phyloP scores from a whole-genome alignment of 2,329 filamentous ascomycete genomes.

The Pseudocercospora ulei region DNA sequence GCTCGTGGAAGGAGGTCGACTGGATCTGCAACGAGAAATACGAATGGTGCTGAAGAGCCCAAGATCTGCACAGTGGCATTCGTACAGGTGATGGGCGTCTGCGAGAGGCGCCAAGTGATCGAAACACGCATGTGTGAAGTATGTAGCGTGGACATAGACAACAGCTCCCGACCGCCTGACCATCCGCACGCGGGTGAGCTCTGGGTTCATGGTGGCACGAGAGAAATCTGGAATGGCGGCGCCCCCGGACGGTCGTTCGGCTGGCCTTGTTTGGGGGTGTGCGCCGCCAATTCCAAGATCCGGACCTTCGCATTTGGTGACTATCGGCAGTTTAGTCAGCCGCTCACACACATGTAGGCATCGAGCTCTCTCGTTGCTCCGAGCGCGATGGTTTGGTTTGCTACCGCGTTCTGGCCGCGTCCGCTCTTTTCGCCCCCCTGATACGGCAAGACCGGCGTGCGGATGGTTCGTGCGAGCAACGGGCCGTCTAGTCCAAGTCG shows the following conservation, averaged over 20 bases:
- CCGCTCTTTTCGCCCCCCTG: neutral
- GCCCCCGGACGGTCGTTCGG: slow-evolving; percentile 2
- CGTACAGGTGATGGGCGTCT: neutral
- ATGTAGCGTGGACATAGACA: slow-evolving; percentile 2
- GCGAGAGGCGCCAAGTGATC: neutral
- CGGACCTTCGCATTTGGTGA: too few species aligned
- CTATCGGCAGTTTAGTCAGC: slow-evolving; percentile 1
- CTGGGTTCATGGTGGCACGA: slow-evolving; percentile 7
- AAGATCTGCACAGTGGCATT: slow-evolving; percentile 10
- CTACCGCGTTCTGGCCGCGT: too few species aligned
- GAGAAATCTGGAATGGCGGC: slow-evolving; percentile 1
- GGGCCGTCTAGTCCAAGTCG: slow-evolving; percentile 7
- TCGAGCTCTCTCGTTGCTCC: too few species aligned
- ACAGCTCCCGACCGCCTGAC: slow-evolving; percentile 10
- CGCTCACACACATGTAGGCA: slow-evolving; percentile 2
- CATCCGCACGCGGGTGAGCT: neutral
- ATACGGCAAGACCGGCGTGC: slow-evolving; percentile 1
- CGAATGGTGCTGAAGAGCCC: slow-evolving; percentile 54
- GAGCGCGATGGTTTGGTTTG: too few species aligned
- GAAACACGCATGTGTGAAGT: slow-evolving; percentile 7
- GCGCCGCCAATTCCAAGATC: slow-evolving; percentile 5
- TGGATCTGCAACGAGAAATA: slow-evolving; percentile 72
- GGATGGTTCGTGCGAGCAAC: slow-evolving; percentile 9
- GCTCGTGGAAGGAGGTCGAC: slow-evolving; percentile 46
- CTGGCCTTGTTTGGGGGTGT: slow-evolving; percentile 11